Base-by-base conservation (phyloP, 2,329 filamentous ascomycete genomes). In the Epichloe festucae region DNA sequence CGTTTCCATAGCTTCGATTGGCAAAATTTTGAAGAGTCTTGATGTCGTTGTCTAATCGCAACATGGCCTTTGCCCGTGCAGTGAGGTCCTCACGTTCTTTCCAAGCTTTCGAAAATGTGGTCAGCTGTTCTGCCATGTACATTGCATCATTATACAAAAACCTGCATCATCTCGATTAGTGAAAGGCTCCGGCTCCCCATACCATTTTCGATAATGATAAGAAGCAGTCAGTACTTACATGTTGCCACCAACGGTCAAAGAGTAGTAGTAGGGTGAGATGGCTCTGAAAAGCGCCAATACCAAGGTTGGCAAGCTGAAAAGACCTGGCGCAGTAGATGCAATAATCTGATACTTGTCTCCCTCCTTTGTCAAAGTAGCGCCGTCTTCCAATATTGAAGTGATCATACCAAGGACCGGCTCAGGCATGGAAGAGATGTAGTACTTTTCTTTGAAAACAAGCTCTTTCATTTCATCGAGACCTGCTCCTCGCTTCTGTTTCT, bases 401-500 rank as follows among this genome's bases (percentile, higher is more conserved):
- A 91, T 80, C 31, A 87, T 74, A 17, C 79, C 74, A 19, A 90
- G 73, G 12, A 97, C 81, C 4, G 83, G 79, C 54, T 89, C 84
- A 0, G 93, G 91, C 65, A 96, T 85, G 2, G 86, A 85, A 0
- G 91, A 96, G 49, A 95, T 86, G 53, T 83, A 87, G 65, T 95
- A 98, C 1, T 78, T 86, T 68, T 98, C 93, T 55, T 77, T 85
- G 44, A 97, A 70, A 0, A 87, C 85, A 53, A 97, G 70, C 62
- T 93, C 85, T 51, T 81, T 74, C 8, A 73, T 71, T 48, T 61
- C 53, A 42, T 73, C 54, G 4, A 55, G 50, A 34, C 66, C 59
- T 6, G 59, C 43, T 35, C 60, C 56, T 39, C 49, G 50, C 36
- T 53, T 54, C 36, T 41, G 59, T 5, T 48, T 57, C 15, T 54